Percentiles rank a stretch among this genome's conserved stretches.
Evolutionary conservation across 176 grass and related monocot species (phyloP).

Genomic region (Eleusine indica): DNA sequence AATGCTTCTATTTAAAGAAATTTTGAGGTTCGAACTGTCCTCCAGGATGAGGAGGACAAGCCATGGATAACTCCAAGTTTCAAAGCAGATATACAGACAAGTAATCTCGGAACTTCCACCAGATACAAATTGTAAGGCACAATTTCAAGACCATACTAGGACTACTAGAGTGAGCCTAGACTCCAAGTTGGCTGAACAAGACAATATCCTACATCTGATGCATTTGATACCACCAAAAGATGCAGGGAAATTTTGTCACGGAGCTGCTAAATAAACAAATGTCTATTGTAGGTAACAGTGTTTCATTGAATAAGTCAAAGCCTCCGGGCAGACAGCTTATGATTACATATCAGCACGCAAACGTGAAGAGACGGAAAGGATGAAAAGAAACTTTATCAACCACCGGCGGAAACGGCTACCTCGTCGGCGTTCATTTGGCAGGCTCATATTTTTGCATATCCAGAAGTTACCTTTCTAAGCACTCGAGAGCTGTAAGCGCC

Average conservation of each 20-base stretch:
- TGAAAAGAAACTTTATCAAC: conserved; percentile 16
- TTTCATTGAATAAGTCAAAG: conserved; percentile 31
- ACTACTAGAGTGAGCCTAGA: not conserved
- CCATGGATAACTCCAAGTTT: conserved; percentile 19
- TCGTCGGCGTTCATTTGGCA: conserved; percentile 1
- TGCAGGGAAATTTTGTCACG: not conserved
- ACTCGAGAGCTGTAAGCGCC: not conserved
- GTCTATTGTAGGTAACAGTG: not conserved
- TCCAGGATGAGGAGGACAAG: conserved; percentile 13
- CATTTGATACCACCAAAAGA: conserved; percentile 25
- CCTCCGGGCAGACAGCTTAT: not conserved
- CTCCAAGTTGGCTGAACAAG: not conserved
- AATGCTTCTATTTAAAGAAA: conserved; percentile 3
- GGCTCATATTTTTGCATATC: conserved; percentile 27
- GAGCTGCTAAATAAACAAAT: conserved; percentile 2
- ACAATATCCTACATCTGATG: not conserved
- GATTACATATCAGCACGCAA: conserved; percentile 3
- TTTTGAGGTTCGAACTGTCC: not conserved
- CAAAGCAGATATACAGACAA: not conserved
- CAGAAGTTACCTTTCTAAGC: conserved; percentile 33
- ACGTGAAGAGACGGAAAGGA: not conserved
- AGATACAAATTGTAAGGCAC: not conserved
- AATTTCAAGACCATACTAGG: not conserved
- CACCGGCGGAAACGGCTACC: not conserved
- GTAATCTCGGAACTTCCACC: not conserved